Evolutionary conservation across 2,329 filamentous ascomycete genomes (phyloP), one percentile per base, ranked within the genome.

Genomic region (Paraphaeosphaeria sporulosa): DNA sequence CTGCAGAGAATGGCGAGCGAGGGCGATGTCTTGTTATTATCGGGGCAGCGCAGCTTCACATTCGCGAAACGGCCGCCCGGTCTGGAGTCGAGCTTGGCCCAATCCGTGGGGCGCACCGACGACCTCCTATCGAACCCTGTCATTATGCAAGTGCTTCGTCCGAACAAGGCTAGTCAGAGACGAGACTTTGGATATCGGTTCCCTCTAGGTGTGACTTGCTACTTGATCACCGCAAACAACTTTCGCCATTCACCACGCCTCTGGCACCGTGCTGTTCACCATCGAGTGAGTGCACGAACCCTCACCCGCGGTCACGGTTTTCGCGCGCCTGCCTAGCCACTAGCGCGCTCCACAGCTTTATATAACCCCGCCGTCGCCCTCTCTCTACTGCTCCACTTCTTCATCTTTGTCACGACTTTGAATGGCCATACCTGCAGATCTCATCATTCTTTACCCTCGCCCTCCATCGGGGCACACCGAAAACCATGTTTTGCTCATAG

Each of bases 71-170:
- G 42, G 48, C 25, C 43, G 48, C 8, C 19, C n/a, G 57, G 32
- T 12, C 59, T 61, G 55, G 67, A 72, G 67, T 69, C 66, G 66
- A 60, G 60, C 69, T 72, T 72, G 70, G 69, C 66, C 58, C 46
- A 50, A 58, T 55, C 19, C 53, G 49, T 51, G 15, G 52, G 44
- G 38, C 59, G 61, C 64, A 60, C 61, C 61, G 66, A 58, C 64
- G 32, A 54, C 49, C 56, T 59, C 57, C 56, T 61, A 67, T 46
- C 42, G 25, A 30, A 46, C 42, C 52, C 27, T 46, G 52, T 38
- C 44, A 42, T 55, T 55, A 36, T 55, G 27, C 27, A 46, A 19
- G 27, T 27, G 42, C 52, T 42, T 55, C 52, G 27, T 55, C 52
- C 27, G 17, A 55, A 34, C n/a, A n/a, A 55, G 52, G 36, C 38